Evolutionary conservation across 192 early-diverging fungal genomes (phyloP).

Genomic region (Umbelopsis sp.): DNA sequence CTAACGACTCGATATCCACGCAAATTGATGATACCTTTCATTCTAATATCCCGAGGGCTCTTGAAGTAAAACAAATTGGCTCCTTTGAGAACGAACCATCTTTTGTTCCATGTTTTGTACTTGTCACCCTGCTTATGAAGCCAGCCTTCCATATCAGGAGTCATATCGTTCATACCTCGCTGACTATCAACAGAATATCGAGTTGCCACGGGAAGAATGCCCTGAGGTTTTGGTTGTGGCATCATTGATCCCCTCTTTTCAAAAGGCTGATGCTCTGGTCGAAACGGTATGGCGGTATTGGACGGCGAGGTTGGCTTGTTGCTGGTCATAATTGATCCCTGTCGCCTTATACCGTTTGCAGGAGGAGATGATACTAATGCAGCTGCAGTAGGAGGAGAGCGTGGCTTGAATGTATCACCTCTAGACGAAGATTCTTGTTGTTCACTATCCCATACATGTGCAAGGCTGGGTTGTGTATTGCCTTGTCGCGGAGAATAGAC

Average conservation of each 20-base stretch:
- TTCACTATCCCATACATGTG: neutral
- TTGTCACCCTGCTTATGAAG: constrained; percentile 56
- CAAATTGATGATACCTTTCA: constrained; percentile 61
- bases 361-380: neutral
- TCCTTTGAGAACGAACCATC: constrained; percentile 61
- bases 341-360: constrained; percentile 2
- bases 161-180: constrained; percentile 3
- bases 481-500: constrained; percentile 1
- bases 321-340: neutral
- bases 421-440: neutral
- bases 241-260: constrained; percentile 15
- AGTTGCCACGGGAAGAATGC: constrained; percentile 16
- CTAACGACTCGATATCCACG: constrained; percentile 59
- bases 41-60: constrained; percentile 45
- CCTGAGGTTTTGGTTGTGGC: constrained; percentile 16
- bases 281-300: neutral
- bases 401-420: neutral
- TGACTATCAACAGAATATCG: constrained; percentile 23
- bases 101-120: constrained; percentile 56
- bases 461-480: neutral
- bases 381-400: neutral
- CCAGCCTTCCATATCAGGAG: constrained; percentile 55
- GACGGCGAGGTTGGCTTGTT: neutral
- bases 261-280: constrained; percentile 11
- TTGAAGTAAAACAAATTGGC: constrained; percentile 57